Base-by-base conservation (phyloP, 805 yeast species). In the Lipomyces sp. region DNA sequence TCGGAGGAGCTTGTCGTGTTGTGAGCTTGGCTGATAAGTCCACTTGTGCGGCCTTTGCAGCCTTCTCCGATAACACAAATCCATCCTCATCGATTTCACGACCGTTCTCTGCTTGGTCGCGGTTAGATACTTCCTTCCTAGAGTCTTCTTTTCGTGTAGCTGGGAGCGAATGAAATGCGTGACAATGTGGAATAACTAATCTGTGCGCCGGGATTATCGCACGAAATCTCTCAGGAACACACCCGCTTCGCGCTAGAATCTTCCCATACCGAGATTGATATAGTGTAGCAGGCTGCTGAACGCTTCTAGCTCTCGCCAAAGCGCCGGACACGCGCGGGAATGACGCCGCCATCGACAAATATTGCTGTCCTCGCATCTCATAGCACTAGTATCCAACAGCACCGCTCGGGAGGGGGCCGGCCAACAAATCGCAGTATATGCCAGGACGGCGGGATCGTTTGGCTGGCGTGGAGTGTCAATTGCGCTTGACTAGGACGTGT, bases 21-120 rank as follows among this genome's bases (percentile, higher is more conserved):
- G 72, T 61, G 18, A 72, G 60, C 10, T 65, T 58, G 24, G 74
- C 74, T 11, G 72, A 62, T 32, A 71, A 51, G 53, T 72, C 64
- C 34, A 71, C 63, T 29, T 71, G 60, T 8, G 73, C 67, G 34
- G 73, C 73, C 53, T 64, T 64, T 15, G 54, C 60, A 6, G 73
- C 73, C 42, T 64, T 65, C 34, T 70, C 72, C 29, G 66, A 59
- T 45, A 37, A 53, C 10, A 33, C 64, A 50, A 66, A 66, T 13
- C 56, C 65, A 5, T 66, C 62, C 15, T 32, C 34, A 51, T 51
- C 6, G 24, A 15, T n/a, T 42, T n/a, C 48, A 15, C 33, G 18
- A 48, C 32, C 35, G 18, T 57, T 24, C 15, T 64, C 59, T 10
- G 54, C 11, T 10, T 48, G 15, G 48, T 15, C n/a, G 48, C n/a